These are phyloP conservation scores for Cystobasidium slooffiae DNA, from an alignment of 1,284 basidiomycete genomes.

Conservation along the genomic window DNA sequence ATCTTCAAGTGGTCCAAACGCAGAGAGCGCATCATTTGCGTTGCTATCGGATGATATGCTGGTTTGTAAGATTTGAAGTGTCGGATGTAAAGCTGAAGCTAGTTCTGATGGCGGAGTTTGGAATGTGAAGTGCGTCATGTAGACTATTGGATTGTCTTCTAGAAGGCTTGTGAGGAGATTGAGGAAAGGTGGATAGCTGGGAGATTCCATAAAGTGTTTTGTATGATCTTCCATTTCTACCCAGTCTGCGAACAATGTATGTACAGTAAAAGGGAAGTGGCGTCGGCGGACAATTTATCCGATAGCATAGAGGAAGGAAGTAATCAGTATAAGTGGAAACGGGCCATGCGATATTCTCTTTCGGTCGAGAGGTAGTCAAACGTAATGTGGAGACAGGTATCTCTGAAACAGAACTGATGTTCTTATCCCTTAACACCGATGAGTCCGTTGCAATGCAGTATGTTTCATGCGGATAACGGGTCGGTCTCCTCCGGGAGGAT, in stretches of 20 bases:
- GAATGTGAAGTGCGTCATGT: conserved; percentile 25
- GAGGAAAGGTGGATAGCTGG: conserved; percentile 12
- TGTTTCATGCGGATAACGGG: background rate
- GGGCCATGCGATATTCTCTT: too few species aligned
- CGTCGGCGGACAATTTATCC: background rate
- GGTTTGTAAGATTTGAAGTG: conserved; percentile 24
- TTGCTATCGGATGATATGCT: background rate
- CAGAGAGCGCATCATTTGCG: background rate
- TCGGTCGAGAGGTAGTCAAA: too few species aligned
- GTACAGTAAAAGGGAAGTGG: background rate
- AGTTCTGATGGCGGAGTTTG: conserved; percentile 13
- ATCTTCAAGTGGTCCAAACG: background rate
- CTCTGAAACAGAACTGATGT: too few species aligned
- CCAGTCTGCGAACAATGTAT: conserved; percentile 8
- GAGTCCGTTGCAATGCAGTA: background rate
- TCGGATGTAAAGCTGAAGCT: conserved; percentile 13
- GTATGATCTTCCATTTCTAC: conserved; percentile 24
- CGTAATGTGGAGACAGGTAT: too few species aligned
- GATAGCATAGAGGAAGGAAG: too few species aligned
- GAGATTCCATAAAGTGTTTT: conserved; percentile 23
- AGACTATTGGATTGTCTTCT: conserved; percentile 11
- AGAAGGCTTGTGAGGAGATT: background rate
- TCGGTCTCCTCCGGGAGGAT: background rate
- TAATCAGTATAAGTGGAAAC: too few species aligned
- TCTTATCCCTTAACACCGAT: conserved; percentile 5